These are phyloP conservation scores for Celoporthe dispersa DNA, from an alignment of 2,329 filamentous ascomycete species.

Conservation along the genomic window DNA sequence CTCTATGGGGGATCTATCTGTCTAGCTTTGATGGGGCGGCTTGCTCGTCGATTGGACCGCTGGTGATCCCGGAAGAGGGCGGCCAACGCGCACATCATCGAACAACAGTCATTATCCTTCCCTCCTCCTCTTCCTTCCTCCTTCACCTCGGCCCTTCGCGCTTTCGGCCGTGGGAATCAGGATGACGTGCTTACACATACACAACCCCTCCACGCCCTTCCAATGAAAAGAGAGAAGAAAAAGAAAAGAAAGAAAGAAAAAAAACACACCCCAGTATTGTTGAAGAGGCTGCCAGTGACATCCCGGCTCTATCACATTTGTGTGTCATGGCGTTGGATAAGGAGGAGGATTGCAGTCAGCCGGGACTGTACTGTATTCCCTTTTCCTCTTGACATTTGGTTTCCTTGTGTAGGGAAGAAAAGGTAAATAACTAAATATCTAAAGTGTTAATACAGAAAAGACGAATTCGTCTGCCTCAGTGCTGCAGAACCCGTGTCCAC, in stretches of 20 bases:
- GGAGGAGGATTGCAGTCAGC: background rate
- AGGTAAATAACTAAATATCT: too few relatives aligned
- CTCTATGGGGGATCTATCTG: background rate
- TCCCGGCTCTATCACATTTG: too few relatives aligned
- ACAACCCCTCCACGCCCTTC: background rate
- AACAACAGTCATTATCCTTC: background rate
- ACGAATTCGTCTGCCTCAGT: slow-evolving; percentile 17
- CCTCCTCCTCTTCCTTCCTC: background rate
- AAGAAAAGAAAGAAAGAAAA: too few relatives aligned
- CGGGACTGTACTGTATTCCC: background rate
- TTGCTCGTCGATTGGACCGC: background rate
- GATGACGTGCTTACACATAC: background rate
- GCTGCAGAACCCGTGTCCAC: slow-evolving; percentile 1
- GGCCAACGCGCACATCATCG: background rate
- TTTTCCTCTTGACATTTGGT: background rate
- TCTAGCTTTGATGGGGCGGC: background rate
- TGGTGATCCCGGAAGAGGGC: background rate
- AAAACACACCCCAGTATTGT: background rate
- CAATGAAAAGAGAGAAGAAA: too few relatives aligned
- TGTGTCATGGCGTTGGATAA: background rate
- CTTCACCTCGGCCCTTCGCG: slow-evolving; percentile 25
- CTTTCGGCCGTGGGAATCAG: slow-evolving; percentile 13
- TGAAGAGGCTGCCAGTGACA: background rate
- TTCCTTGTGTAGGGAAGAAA: background rate
- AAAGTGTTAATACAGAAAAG: slow-evolving; percentile 14